A percentile compares a stretch with the other conserved stretches of the same genome.
Evolutionary conservation across 1,284 basidiomycete genomes (phyloP).

Genomic region (Thecaphora thlaspeos): DNA sequence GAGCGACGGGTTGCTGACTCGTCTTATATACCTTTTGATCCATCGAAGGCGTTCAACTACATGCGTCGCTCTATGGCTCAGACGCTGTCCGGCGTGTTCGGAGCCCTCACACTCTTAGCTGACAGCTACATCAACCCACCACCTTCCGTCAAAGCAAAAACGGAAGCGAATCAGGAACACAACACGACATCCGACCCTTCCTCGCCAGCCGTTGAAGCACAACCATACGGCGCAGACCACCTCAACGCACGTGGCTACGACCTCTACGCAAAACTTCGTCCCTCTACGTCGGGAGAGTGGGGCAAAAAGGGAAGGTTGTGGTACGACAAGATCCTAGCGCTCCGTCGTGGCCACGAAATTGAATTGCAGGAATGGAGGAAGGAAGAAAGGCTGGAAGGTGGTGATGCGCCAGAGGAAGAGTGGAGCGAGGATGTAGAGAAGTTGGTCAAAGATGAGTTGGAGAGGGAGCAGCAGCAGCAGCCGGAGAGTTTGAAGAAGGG

Average conservation of each 20-base stretch:
- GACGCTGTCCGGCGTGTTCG: constrained; percentile 49
- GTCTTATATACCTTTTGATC: not conserved
- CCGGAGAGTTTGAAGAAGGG: not conserved
- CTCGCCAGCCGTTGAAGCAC: not conserved
- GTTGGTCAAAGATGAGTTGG: constrained; percentile 24
- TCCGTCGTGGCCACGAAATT: constrained; percentile 25
- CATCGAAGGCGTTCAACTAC: constrained; percentile 44
- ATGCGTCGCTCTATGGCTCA: constrained; percentile 48
- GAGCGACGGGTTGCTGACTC: too few species aligned
- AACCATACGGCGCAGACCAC: constrained; percentile 18
- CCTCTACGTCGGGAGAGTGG: constrained; percentile 54
- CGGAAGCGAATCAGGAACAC: not conserved
- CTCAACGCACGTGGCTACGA: constrained; percentile 45
- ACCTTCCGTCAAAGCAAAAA: too few species aligned
- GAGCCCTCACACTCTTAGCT: constrained; percentile 48
- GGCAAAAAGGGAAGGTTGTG: constrained; percentile 49
- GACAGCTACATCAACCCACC: constrained; percentile 42
- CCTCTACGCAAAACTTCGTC: constrained; percentile 51
- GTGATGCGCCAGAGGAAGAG: constrained; percentile 21
- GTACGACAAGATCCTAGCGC: constrained; percentile 43
- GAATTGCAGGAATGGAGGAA: constrained; percentile 25
- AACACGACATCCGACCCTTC: too few species aligned
- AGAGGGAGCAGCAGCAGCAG: constrained; percentile 6
- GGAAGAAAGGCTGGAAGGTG: constrained; percentile 11
- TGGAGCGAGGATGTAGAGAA: constrained; percentile 28